Conservation (phyloP, 2,329 filamentous ascomycete species). For the Nothopassalora personata region DNA sequence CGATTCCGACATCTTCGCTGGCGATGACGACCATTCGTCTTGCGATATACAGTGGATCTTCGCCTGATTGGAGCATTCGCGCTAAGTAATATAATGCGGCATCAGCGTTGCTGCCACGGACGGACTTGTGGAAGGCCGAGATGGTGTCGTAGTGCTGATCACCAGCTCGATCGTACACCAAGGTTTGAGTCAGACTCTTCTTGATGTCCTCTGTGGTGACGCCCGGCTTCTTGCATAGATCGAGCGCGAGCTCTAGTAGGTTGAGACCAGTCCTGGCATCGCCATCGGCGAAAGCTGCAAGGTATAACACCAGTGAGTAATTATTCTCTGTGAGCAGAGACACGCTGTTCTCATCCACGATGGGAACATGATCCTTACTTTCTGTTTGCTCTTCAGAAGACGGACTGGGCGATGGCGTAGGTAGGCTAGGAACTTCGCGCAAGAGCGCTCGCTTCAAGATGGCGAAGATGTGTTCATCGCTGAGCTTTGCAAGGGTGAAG, state of each 20-base stretch:
- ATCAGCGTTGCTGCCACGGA: constrained; percentile 80
- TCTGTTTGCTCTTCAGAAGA: constrained; percentile 16
- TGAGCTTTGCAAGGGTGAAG: constrained; percentile 76
- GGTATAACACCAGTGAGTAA: constrained; percentile 61
- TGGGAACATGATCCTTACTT: background rate
- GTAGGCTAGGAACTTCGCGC: constrained; percentile 47
- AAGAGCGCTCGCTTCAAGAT: constrained; percentile 74
- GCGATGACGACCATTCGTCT: constrained; percentile 91
- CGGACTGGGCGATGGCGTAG: constrained; percentile 34
- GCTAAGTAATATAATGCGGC: constrained; percentile 91
- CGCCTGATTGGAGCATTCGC: constrained; percentile 90
- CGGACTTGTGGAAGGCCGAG: constrained; percentile 92
- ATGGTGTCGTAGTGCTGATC: constrained; percentile 98
- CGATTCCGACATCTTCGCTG: constrained; percentile 86
- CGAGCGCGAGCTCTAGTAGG: constrained; percentile 81
- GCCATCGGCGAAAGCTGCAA: constrained; percentile 82
- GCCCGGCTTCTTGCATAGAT: constrained; percentile 61
- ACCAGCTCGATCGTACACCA: constrained; percentile 90
- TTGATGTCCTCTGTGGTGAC: constrained; percentile 71
- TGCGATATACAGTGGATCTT: constrained; percentile 89
- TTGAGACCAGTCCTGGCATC: constrained; percentile 92
- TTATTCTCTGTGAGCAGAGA: constrained; percentile 63
- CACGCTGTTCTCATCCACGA: constrained; percentile 24
- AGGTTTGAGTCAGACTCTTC: constrained; percentile 75
- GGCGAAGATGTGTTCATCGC: constrained; percentile 61